Conservation (phyloP, 2,329 filamentous ascomycete genomes). For the Colletotrichum chlorophyti region DNA sequence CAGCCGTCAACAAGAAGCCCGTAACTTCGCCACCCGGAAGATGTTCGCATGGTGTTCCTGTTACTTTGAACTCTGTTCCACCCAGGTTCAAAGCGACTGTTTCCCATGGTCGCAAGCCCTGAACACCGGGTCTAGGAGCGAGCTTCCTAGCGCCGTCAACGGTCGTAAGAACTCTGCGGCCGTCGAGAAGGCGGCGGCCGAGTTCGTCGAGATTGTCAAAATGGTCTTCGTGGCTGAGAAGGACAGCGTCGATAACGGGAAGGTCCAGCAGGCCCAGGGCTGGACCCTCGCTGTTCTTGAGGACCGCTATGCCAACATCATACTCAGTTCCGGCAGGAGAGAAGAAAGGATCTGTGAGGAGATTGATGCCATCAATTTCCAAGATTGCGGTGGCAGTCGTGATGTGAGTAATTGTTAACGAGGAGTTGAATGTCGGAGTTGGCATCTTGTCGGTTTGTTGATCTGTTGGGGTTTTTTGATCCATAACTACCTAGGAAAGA, state of each 20-base stretch:
- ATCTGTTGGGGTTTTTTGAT: too few species aligned
- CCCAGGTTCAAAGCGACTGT: conserved; percentile 32
- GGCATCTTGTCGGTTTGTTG: not conserved
- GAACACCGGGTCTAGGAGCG: conserved; percentile 47
- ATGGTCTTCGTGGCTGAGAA: conserved; percentile 59
- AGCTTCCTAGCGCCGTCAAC: conserved; percentile 51
- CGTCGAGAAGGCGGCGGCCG: conserved; percentile 52
- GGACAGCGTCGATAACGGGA: conserved; percentile 53
- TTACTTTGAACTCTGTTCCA: conserved; percentile 45
- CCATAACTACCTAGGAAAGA: too few species aligned
- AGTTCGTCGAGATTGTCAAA: conserved; percentile 54
- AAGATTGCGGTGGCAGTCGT: conserved; percentile 57
- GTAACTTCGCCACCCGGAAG: conserved; percentile 50
- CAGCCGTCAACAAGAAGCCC: conserved; percentile 48
- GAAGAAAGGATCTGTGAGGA: conserved; percentile 55
- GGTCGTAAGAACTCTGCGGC: conserved; percentile 52
- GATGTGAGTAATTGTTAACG: conserved; percentile 49
- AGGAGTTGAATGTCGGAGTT: not conserved
- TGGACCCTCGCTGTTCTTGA: conserved; percentile 41
- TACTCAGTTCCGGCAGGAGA: conserved; percentile 42
- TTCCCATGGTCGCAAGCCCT: conserved; percentile 48
- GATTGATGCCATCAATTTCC: conserved; percentile 46
- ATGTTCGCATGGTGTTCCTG: conserved; percentile 50
- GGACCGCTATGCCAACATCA: conserved; percentile 9
- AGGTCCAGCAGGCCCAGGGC: conserved; percentile 45